These are phyloP conservation scores for Lathyrus aphaca DNA, from an alignment of 306 rosid species.

Conservation along the genomic window DNA sequence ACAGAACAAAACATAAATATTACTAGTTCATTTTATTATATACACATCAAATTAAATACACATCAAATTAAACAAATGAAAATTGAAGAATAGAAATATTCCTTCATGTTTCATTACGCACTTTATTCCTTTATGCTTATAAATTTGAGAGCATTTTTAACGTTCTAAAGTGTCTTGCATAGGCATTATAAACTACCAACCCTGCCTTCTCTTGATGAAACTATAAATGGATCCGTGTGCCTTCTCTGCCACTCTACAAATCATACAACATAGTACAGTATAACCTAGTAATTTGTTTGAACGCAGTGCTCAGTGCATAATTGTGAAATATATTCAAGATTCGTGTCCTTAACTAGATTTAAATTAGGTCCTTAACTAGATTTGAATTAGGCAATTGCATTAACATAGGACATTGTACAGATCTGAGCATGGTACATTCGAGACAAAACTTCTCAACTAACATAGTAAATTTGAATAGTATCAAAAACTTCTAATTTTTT, in stretches of 20 bases:
- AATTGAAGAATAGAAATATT: too few species aligned
- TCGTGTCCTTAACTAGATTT: not conserved
- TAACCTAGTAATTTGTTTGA: not conserved
- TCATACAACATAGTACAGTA: not conserved
- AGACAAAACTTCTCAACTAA: conserved; percentile 24
- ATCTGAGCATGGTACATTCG: not conserved
- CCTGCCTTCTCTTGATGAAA: too few species aligned
- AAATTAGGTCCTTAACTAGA: not conserved
- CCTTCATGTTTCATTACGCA: too few species aligned
- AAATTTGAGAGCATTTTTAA: not conserved
- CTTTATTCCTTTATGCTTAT: too few species aligned
- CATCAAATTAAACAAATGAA: too few species aligned
- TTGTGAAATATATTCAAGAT: not conserved
- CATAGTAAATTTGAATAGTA: not conserved
- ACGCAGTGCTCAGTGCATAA: not conserved
- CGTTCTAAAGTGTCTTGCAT: not conserved
- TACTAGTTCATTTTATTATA: too few species aligned
- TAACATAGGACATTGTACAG: conserved; percentile 22
- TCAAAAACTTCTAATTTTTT: not conserved
- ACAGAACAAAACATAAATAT: too few species aligned
- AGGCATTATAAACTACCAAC: too few species aligned
- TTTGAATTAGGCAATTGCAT: conserved; percentile 5
- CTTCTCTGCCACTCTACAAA: not conserved
- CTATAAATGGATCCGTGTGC: not conserved
- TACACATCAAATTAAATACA: too few species aligned